Evolutionary conservation across 371 early-diverging fungal species (phyloP), one percentile per base, ranked within the genome.

Genomic region (Mucor sp.): DNA sequence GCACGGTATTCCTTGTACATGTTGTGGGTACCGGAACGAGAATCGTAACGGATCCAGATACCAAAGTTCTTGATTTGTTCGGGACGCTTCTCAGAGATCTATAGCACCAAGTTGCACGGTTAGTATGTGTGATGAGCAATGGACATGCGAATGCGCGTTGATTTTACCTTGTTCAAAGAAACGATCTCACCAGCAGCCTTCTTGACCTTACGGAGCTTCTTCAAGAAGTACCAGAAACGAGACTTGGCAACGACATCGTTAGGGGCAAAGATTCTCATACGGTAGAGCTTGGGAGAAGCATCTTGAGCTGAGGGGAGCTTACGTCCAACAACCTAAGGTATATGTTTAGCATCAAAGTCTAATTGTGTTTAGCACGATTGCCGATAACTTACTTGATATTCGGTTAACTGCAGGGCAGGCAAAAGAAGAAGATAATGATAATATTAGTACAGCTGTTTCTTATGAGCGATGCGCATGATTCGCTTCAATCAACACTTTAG

Each of bases 1-100:
- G 96, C 97, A 74, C 99, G 93, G 93, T 97, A 97, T 90, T 99
- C 99, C 93, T 98, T 99, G 92, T 99, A 98, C 95, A 99, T 97
- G 93, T 99, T 99, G 92, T 98, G 97, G 66, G 97, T 94, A 68
- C 97, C 97, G 62, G 95, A 95, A 83, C 97, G 95, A 68, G 97
- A 95, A 86, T 97, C 94, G 90, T 98, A 99, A 74, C 96, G 94
- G 76, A 98, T 91, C 93, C 94, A 95, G 88, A 99, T 93, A 72
- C 98, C 98, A 79, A 90, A 99, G 93, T 95, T 99, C 92, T 98
- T 99, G 82, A 97, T 93, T 78, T 86, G 84, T 59, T 87, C 79
- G 64, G 95, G 94, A 77, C 89, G 89, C 86, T 96, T 92, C 88
- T 98, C 97, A 80, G 85, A 88, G 84, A 99, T 94, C 93, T 94